Evolutionary conservation across 176 grass and related monocot species (phyloP), one percentile per base, ranked within the genome.

Genomic region (Ensete glaucum): DNA sequence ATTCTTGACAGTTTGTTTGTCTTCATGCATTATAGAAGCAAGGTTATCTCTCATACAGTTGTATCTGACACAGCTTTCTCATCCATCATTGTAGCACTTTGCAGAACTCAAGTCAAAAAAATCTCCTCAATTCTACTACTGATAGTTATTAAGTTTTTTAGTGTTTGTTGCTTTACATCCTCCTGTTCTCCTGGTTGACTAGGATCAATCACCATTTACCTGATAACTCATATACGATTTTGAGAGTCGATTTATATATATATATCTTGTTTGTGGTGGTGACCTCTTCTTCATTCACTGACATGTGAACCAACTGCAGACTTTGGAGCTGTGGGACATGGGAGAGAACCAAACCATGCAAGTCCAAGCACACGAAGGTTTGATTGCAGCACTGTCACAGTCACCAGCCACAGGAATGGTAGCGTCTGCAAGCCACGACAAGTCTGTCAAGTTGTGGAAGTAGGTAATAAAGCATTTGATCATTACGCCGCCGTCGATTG

Each of bases 381-480:
- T 89, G 20, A 95, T 99, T 20, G 95, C 88, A 0, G 76, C 88
- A 12, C 49, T 99, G 73, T 88, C 96, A 2, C 88, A 99, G 53
- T 99, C 91, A 25, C 85, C 82, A 9, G 81, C 73, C 26, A 89
- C 84, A 16, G 91, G 96, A 34, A 99, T 89, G 91, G 85, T 99
- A 22, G 96, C 96, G 65, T 99, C 96, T 54, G 91, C 91, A 9
- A 99, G 91, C 83, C 96, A 99, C 11, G 96, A 99, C 75, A 82
- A 89, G 49, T 91, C 91, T 26, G 96, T 99, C 8, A 99, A 99
- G 78, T 71, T 99, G 79, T 99, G 95, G 95, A 99, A 99, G 83
- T 99, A 89, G 60, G 8, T 11, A 43, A 27, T 48, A 12, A 19
- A 5, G 11, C 23, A 62, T 43, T 43, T 6, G 34, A 43, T 43